Base-by-base conservation (phyloP, 2,329 filamentous ascomycete genomes). In the Fusarium phyllophilum region DNA sequence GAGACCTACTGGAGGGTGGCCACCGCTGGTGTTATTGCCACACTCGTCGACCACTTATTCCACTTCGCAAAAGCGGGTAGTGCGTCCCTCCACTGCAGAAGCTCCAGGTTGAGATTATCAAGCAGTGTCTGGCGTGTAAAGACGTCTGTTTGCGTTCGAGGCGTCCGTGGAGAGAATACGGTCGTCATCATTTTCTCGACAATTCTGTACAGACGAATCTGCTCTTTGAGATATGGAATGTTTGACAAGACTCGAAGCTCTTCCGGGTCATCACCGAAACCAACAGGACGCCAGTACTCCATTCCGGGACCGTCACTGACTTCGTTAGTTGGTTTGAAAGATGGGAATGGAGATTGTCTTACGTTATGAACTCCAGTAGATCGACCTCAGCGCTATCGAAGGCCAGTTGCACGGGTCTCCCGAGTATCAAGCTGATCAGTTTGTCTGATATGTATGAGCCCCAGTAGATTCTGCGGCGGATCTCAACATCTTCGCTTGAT, bases 381-480 rank as follows among this genome's bases (percentile, higher is more conserved):
- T 61, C 55, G 3, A 64, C 42, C 13, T 61, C 36, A 1, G 61
- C 61, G 7, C 61, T 49, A 6, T 64, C 61, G 18, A 22, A 64
- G 6, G 24, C 29, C 9, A 61, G 2, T 9, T 64, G 62, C 0
- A 64, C 55, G 1, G 62, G 55, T 6, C 62, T 42, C 13, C 62
- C 62, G 1, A 62, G 44, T 8, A 64, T 26, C 14, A 64, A 44
- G 44, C 56, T 61, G 3, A 64, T 61, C 2, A 61, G 22, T 3
- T 64, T 64, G 1, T 64, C 62, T 6, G 62, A 64, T 10, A 64
- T 62, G 10, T 64, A 64, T 10, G 29, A 61, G 1, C 61, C 61
- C 61, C 61, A 64, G 3, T 64, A 64, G 3, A 64, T 61, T 24
- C 61, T 48, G 5, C 61, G 54, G 3, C 61, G 61, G 1, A 63